A percentile compares a stretch with the other conserved stretches of the same genome.
Evolutionary conservation across 2,329 filamentous ascomycete species (phyloP).

Genomic region (Colletotrichum agaves): DNA sequence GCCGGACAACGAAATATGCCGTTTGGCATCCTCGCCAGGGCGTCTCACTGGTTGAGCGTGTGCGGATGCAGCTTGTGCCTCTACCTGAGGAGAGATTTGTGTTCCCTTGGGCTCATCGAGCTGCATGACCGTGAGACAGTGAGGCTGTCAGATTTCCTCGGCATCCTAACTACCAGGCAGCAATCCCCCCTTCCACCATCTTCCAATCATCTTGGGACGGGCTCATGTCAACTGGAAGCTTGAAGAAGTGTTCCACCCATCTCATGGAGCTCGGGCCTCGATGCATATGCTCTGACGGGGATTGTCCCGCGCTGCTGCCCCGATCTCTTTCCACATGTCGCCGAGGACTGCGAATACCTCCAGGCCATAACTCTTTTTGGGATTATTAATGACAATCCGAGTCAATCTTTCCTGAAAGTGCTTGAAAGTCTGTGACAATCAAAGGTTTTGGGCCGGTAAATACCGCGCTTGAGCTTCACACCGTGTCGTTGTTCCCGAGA

Average conservation of each 20-base stretch:
- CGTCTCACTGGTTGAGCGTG: background rate
- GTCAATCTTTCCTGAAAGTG: no score
- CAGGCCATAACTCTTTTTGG: no score
- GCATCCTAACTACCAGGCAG: conserved; percentile 25
- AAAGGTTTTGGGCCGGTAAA: background rate
- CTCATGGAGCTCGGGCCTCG: conserved; percentile 16
- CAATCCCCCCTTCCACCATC: background rate
- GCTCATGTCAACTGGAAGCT: background rate
- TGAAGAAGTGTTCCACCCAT: background rate
- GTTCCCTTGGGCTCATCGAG: background rate
- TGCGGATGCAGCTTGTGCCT: background rate
- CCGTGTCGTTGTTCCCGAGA: background rate
- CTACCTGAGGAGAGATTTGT: background rate
- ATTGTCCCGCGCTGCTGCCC: conserved; percentile 10
- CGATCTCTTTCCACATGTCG: conserved; percentile 21
- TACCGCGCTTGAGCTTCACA: background rate
- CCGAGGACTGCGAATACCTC: conserved; percentile 2
- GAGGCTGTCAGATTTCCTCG: conserved; percentile 29
- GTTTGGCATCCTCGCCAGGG: background rate
- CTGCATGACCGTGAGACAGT: conserved; percentile 6
- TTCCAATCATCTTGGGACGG: conserved; percentile 14
- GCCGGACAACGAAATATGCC: background rate
- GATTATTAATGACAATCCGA: no score
- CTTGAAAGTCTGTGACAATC: no score
- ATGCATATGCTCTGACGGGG: conserved; percentile 20